Percentiles rank a stretch among this genome's conserved stretches.
phyloP scores from a whole-genome alignment of 2,329 filamentous ascomycete genomes.

The Graphilbum sp. region DNA sequence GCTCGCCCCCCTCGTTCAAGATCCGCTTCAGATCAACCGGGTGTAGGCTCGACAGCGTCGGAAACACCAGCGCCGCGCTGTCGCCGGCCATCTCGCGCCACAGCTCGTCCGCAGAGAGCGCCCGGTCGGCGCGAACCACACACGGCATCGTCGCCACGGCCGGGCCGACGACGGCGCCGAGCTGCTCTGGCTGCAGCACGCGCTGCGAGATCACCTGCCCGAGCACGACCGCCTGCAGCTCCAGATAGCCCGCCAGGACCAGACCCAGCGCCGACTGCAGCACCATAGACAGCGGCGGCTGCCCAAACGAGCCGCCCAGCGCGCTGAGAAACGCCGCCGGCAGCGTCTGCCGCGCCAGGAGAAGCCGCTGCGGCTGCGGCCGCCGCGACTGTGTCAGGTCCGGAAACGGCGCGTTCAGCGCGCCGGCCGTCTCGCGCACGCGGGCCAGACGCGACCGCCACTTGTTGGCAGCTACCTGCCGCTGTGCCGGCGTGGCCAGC shows the following conservation, averaged over 20 bases:
- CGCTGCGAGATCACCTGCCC: conserved; percentile 12
- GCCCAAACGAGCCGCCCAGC: background rate
- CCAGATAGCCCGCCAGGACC: conserved; percentile 10
- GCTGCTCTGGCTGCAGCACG: conserved; percentile 10
- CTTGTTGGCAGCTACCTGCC: conserved; percentile 7
- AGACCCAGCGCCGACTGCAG: conserved; percentile 13
- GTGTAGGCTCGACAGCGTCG: conserved; percentile 8
- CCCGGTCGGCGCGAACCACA: conserved; percentile 6
- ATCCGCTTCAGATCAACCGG: conserved; percentile 12
- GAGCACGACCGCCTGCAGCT: conserved; percentile 11
- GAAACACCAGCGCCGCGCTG: conserved; percentile 3
- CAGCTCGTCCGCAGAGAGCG: conserved; percentile 5
- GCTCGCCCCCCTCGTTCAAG: too few species aligned
- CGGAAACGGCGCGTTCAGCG: conserved; percentile 11
- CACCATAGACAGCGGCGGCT: conserved; percentile 4
- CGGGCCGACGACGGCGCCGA: conserved; percentile 11
- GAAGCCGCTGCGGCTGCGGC: conserved; percentile 6
- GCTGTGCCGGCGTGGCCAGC: conserved; percentile 8
- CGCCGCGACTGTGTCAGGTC: conserved; percentile 12
- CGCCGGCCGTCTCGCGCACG: conserved; percentile 6
- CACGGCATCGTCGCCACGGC: conserved; percentile 12
- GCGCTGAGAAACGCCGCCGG: background rate
- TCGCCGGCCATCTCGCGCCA: conserved; percentile 8
- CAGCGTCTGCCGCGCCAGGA: conserved; percentile 3
- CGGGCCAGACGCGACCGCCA: conserved; percentile 8